Evolutionary conservation across 768 basidiomycete genomes (phyloP), one percentile per base, ranked within the genome.

Genomic region (Auricularia sp.): DNA sequence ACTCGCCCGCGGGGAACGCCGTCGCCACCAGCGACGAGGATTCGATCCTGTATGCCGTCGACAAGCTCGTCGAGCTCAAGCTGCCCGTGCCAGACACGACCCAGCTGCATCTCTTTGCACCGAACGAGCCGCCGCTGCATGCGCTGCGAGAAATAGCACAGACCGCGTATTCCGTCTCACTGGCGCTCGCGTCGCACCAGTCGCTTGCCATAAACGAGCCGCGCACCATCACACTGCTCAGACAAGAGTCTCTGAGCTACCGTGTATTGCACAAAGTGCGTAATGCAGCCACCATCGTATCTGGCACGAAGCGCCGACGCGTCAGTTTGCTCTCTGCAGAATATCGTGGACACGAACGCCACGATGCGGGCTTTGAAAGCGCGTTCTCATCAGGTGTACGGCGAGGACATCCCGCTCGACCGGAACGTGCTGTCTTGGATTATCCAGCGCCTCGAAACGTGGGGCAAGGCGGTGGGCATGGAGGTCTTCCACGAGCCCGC

Each of bases 401-500:
- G 86, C 59, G 86, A 87, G 77, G 84, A 83, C 69, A 78, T 87
- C 42, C 88, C 88, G 7, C 70, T 83, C 35, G 78, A 84, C 37
- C 75, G 76, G 3, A 67, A 73, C 8, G 71, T 85, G 4, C 76
- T 80, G 4, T 78, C 80, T 29, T 88, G 86, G 85, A 85, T 84
- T 71, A 75, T 87, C 21, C 76, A 80, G 3, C 79, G 82, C 51
- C 76, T 91, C 16, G 81, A 83, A 67, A 72, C 80, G 37, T 90
- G 87, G 85, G 85, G 84, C 5, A 80, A 79, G 18, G 75, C 80
- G 34, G 84, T 80, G 3, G 88, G 87, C 34, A 88, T 91, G 88
- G 88, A 91, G 69, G 78, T 84, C 3, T 92, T 89, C 77, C 83
- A 80, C 66, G 70, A 70, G 16, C 80, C 83, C 58, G 75, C 75